Evolutionary conservation across 2,329 filamentous ascomycete genomes (phyloP), one percentile per base, ranked within the genome.

Genomic region (Fusarium oligoseptatum): DNA sequence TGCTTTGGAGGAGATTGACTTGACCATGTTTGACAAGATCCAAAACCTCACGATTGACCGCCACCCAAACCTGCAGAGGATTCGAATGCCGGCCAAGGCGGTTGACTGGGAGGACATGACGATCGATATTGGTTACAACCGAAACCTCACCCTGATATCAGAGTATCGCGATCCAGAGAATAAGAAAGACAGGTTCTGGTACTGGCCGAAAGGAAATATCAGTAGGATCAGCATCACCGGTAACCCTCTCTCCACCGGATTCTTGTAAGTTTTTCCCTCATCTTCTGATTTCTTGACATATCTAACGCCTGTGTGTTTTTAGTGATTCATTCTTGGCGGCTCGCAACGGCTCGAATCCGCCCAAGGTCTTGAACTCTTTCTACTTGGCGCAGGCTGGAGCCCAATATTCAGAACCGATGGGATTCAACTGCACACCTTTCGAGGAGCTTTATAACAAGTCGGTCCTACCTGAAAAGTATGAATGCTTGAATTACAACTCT

Each of bases 381-480:
- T 48, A 17, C 2, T 17, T 74, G 27, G 14, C n/a, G 27, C 48
- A 52, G 48, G 5, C 64, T 61, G 3, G 0, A 20, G 9, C 24
- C 15, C 20, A 32, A 17, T 50, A 4, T 4, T 20, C 34, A 52
- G 20, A 41, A 15, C 36, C 36, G 10, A 60, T 24, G 60, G 6
- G 34, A 24, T 71, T 74, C 14, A 65, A 73, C 22, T 74, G 72
- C 56, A 73, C 70, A 11, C 72, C 72, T 0, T 74, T 74, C 39
- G 60, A 66, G 17, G 70, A 68, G 41, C 41, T 74, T 17, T 24
- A 43, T 6, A 39, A 55, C n/a, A 56, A 60, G 22, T 65, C 63
- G 4, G 64, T 71, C 6, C 24, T 74, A 22, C 64, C 67, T 3
- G 12, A 64, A 6, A 27, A 66, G 2, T 74, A 73, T 36, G 6